Evolutionary conservation across 495 filamentous ascomycete genomes (phyloP).

Genomic region (Podospora anserina): DNA sequence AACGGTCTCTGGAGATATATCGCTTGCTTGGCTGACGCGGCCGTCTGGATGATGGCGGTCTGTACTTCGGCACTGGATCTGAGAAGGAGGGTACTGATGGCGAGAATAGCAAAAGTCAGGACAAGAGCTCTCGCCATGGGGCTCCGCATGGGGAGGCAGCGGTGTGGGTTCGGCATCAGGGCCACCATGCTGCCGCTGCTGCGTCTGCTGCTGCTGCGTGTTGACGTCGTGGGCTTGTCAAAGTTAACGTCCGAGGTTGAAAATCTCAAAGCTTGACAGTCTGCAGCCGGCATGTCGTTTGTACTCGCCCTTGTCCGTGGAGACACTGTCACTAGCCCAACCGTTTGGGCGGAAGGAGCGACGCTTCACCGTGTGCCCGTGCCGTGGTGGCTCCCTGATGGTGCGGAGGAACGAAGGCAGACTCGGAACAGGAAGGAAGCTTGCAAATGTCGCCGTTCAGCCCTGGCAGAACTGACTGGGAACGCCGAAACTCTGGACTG

Average conservation of each 20-base stretch:
- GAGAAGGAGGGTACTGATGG: conserved; percentile 36
- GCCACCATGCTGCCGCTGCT: conserved; percentile 35
- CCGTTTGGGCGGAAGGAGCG: neutral
- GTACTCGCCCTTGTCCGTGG: neutral
- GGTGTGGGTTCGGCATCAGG: conserved; percentile 36
- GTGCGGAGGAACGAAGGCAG: neutral
- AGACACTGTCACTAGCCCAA: neutral
- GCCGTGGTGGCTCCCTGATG: neutral
- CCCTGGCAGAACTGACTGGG: neutral
- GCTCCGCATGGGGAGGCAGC: conserved; percentile 45
- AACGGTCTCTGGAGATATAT: conserved; percentile 36
- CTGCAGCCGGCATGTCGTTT: neutral
- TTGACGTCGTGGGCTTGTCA: neutral
- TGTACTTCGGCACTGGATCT: conserved; percentile 41
- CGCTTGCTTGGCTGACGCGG: conserved; percentile 34
- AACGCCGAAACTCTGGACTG: neutral
- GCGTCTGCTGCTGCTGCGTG: neutral
- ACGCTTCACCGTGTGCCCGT: neutral
- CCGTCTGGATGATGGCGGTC: conserved; percentile 37
- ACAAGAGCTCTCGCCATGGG: conserved; percentile 41
- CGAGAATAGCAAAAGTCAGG: conserved; percentile 35
- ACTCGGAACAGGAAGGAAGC: neutral
- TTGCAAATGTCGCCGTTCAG: neutral
- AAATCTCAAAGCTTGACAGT: neutral
- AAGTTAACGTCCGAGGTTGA: neutral